Conservation (phyloP, 345 rosid genomes). For the Camelina laxa region DNA sequence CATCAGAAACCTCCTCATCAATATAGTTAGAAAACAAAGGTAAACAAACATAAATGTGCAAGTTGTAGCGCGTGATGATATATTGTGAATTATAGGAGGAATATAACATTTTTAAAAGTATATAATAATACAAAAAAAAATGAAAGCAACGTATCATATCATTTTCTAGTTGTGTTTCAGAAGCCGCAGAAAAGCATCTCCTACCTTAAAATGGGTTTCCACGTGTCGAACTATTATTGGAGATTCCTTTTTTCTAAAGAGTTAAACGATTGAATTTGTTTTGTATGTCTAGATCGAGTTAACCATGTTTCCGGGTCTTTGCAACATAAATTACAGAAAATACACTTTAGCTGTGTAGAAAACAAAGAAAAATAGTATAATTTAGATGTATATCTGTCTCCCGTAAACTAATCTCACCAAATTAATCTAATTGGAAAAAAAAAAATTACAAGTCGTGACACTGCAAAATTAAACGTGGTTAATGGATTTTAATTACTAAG, state of each 20-base stretch:
- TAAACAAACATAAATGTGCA: slow-evolving; percentile 16
- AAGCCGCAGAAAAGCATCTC: slow-evolving; percentile 52
- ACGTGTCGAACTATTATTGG: slow-evolving; percentile 50
- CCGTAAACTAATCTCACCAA: too few species aligned
- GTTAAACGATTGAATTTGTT: not conserved
- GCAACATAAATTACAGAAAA: not conserved
- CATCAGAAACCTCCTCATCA: not conserved
- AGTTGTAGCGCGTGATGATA: slow-evolving; percentile 35
- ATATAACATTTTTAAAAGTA: too few species aligned
- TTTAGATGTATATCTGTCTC: not conserved
- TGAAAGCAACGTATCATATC: slow-evolving; percentile 42
- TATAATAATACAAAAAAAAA: not conserved
- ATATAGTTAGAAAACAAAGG: slow-evolving; percentile 8
- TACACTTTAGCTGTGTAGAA: not conserved
- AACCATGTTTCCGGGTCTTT: not conserved
- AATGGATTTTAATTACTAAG: too few species aligned
- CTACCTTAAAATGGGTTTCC: slow-evolving; percentile 52
- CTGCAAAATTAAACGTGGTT: too few species aligned
- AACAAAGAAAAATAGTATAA: not conserved
- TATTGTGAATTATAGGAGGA: too few species aligned
- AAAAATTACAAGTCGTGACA: too few species aligned
- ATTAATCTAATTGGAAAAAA: too few species aligned
- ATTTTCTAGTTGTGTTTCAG: slow-evolving; percentile 46
- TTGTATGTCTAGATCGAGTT: not conserved
- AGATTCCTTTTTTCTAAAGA: not conserved